Conservation (phyloP, 768 basidiomycete genomes). For the Ramaria sp. region DNA sequence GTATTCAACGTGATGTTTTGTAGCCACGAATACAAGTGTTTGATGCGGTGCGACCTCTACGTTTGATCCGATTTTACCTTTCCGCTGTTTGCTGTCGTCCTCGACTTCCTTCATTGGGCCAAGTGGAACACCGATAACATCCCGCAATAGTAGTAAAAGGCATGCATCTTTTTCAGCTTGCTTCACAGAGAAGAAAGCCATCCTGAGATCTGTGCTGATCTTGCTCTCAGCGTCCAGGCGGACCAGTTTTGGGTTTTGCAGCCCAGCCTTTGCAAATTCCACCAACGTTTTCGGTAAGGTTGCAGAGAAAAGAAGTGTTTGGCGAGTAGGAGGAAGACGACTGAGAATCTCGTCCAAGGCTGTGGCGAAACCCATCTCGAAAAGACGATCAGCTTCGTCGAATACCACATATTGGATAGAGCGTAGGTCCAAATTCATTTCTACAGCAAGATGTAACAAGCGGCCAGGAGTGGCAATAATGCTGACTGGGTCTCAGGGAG, state of each 20-base stretch:
- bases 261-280: constrained; percentile 96
- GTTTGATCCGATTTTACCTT: constrained; percentile 41
- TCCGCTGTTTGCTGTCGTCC: constrained; percentile 28
- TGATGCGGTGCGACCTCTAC: constrained; percentile 69
- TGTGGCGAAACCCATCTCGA: constrained; percentile 95
- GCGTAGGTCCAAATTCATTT: constrained; percentile 90
- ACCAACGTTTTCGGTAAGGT: constrained; percentile 93
- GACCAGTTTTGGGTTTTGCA: constrained; percentile 87
- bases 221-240: constrained; percentile 96
- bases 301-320: constrained; percentile 92
- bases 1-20: constrained; percentile 98
- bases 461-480: constrained; percentile 98
- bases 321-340: constrained; percentile 76
- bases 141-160: constrained; percentile 70
- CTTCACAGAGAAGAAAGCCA: constrained; percentile 92
- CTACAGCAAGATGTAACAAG: constrained; percentile 89
- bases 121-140: constrained; percentile 76
- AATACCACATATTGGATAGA: constrained; percentile 87
- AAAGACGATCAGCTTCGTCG: constrained; percentile 96
- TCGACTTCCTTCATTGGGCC: constrained; percentile 23
- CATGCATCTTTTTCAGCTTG: constrained; percentile 92
- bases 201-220: constrained; percentile 84
- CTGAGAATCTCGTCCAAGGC: constrained; percentile 86
- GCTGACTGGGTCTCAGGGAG: constrained; percentile 29
- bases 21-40: constrained; percentile 89